Conservation (phyloP, 176 grass and related monocot species). For the bread wheat (Triticum aestivum) region DNA sequence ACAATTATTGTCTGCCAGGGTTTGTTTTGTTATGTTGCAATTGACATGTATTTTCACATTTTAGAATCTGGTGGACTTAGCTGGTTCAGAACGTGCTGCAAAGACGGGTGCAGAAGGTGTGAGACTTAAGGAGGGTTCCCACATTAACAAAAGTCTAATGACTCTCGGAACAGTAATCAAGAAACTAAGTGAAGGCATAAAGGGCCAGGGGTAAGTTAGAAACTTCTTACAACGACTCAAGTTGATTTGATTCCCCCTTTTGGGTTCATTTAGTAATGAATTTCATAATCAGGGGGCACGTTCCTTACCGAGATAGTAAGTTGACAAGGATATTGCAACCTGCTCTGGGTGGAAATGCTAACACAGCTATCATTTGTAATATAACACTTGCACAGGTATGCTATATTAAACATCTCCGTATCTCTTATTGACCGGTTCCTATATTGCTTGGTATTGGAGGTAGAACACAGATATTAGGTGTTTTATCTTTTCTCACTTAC, state of each 20-base stretch:
- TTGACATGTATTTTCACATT: conserved; percentile 37
- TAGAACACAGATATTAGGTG: background rate
- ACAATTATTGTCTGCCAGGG: background rate
- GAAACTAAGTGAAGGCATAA: conserved; percentile 88
- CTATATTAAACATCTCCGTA: background rate
- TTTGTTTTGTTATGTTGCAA: background rate
- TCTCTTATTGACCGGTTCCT: background rate
- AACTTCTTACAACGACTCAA: conserved; percentile 15
- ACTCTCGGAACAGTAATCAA: conserved; percentile 90
- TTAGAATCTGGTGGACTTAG: conserved; percentile 97
- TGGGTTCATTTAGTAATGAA: conserved; percentile 35
- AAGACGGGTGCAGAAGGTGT: conserved; percentile 95
- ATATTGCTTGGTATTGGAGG: conserved; percentile 2
- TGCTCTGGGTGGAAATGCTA: conserved; percentile 91
- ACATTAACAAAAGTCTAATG: conserved; percentile 98
- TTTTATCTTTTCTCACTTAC: background rate
- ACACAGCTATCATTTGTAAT: conserved; percentile 97
- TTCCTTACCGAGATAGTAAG: conserved; percentile 94
- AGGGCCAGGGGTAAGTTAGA: conserved; percentile 78
- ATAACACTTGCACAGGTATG: conserved; percentile 90
- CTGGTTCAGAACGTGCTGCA: conserved; percentile 92
- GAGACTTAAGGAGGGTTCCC: conserved; percentile 94
- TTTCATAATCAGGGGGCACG: conserved; percentile 64
- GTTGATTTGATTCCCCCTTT: conserved; percentile 16
- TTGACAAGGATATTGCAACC: conserved; percentile 90